Base-by-base conservation (phyloP, 148 eudicot genomes). In the Beta vulgaris region DNA sequence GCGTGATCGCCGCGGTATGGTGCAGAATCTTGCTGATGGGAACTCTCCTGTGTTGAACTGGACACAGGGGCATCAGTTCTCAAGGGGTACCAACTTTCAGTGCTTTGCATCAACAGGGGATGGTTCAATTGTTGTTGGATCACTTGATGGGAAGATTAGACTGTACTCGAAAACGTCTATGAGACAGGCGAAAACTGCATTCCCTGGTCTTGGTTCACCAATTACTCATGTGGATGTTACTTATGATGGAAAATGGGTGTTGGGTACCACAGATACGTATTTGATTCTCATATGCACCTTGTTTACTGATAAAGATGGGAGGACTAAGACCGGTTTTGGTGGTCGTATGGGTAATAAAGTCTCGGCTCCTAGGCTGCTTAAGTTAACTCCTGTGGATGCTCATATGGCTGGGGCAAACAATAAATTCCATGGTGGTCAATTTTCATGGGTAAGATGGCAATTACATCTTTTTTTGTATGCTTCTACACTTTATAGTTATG, bases 111-210 rank as follows among this genome's bases (percentile, higher is more conserved):
- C 98, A 0, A 86, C 99, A 21, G 99, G 99, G 29, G 99, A 95
- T 85, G 99, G 99, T 29, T 92, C 98, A 0, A 95, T 95, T 80
- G 98, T 92, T 32, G 93, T 95, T 67, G 99, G 99, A 2, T 95
- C 99, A 1, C 77, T 91, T 75, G 99, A 95, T 91, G 99, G 99
- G 82, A 95, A 95, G 88, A 91, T 95, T 15, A 66, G 99, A 37
- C 74, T 95, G 74, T 95, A 95, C 76, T 95, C 99, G 0, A 91
- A 82, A 69, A 95, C 86, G 26, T 90, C 98, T 4, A 95, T 95
- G 99, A 88, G 99, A 84, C 88, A 83, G 78, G 99, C 99, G 1
- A 95, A 92, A 86, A 95, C 99, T 12, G 99, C 97, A 9, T 95
- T 95, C 66, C 99, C 99, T 6, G 96, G 98, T 13, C 87, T 95